Percentiles rank a stretch among this genome's conserved stretches.
These are phyloP conservation scores for Microcyclospora tardicrescens DNA, from an alignment of 2,329 filamentous ascomycete genomes.

Conservation along the genomic window DNA sequence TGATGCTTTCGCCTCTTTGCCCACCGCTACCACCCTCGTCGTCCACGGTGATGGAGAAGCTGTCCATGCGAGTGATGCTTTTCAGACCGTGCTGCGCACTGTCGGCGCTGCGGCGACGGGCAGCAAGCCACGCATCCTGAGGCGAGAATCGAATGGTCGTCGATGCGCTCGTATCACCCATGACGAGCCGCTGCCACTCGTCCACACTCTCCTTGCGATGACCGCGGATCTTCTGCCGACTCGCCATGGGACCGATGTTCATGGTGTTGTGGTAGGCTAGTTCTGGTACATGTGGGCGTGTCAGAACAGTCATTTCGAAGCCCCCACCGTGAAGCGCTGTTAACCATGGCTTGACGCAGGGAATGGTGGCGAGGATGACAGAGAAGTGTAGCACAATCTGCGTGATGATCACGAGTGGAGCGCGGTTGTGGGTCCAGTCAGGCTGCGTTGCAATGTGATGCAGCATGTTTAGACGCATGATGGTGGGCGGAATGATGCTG, in stretches of 20 bases:
- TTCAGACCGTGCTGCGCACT: too few relatives aligned
- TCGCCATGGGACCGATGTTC: too few relatives aligned
- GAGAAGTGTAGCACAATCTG: slow-evolving; percentile 16
- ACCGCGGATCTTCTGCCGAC: too few relatives aligned
- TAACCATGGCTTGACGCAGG: slow-evolving; percentile 18
- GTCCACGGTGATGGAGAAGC: slow-evolving; percentile 21
- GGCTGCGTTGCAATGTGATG: slow-evolving; percentile 4
- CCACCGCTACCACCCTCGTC: slow-evolving; percentile 12
- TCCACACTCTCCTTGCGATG: too few relatives aligned
- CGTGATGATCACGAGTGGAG: slow-evolving; percentile 11
- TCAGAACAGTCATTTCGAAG: neutral
- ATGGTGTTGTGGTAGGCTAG: too few relatives aligned
- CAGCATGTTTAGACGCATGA: slow-evolving; percentile 6
- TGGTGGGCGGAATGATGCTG: slow-evolving; percentile 10
- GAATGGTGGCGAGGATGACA: slow-evolving; percentile 18
- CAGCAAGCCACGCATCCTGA: too few relatives aligned
- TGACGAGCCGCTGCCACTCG: too few relatives aligned
- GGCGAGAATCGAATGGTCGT: too few relatives aligned
- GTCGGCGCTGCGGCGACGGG: too few relatives aligned
- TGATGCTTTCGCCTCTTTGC: slow-evolving; percentile 1
- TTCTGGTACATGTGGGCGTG: too few relatives aligned
- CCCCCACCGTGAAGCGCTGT: slow-evolving; percentile 4
- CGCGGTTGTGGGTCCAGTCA: slow-evolving; percentile 9
- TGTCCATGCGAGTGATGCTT: slow-evolving; percentile 18
- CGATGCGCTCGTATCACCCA: too few relatives aligned